A percentile compares a stretch with the other conserved stretches of the same genome.
These are phyloP conservation scores for Aspergillus sp. DNA, from an alignment of 2,329 filamentous ascomycete genomes.

Conservation along the genomic window DNA sequence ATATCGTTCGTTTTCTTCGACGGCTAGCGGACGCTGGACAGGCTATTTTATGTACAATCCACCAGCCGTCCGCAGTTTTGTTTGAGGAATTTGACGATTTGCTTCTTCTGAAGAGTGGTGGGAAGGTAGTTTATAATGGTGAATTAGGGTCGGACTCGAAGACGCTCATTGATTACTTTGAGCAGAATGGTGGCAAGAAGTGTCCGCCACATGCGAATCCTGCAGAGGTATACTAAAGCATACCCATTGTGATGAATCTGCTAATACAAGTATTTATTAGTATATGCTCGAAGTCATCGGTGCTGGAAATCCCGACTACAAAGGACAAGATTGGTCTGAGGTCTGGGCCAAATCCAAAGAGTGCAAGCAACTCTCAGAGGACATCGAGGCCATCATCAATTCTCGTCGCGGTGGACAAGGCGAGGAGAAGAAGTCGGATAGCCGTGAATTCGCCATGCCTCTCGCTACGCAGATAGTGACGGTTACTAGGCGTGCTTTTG, in stretches of 20 bases:
- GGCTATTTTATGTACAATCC: slow-evolving; percentile 85
- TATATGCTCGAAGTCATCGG: slow-evolving; percentile 77
- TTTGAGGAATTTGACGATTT: slow-evolving; percentile 87
- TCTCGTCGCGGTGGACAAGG: slow-evolving; percentile 39
- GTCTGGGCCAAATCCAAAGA: slow-evolving; percentile 55
- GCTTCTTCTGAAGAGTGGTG: slow-evolving; percentile 71
- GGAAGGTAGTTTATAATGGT: slow-evolving; percentile 79
- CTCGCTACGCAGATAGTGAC: slow-evolving; percentile 49
- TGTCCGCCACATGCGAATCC: slow-evolving; percentile 64
- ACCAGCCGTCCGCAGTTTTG: slow-evolving; percentile 79
- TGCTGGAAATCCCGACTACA: slow-evolving; percentile 57
- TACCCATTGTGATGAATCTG: neutral
- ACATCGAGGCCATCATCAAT: slow-evolving; percentile 51
- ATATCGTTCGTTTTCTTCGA: slow-evolving; percentile 58
- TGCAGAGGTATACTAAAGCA: slow-evolving; percentile 49
- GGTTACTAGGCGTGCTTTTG: slow-evolving; percentile 55
- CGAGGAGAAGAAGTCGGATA: slow-evolving; percentile 41
- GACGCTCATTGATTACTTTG: slow-evolving; percentile 67
- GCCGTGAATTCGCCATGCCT: slow-evolving; percentile 61
- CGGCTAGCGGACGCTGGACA: slow-evolving; percentile 70
- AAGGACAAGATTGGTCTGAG: slow-evolving; percentile 59
- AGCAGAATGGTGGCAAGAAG: slow-evolving; percentile 55
- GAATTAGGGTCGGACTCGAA: slow-evolving; percentile 73
- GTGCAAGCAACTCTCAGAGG: slow-evolving; percentile 40
- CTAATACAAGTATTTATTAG: slow-evolving; percentile 32